Conservation (phyloP, 257 asterid genomes). For the Osmanthus fragrans region DNA sequence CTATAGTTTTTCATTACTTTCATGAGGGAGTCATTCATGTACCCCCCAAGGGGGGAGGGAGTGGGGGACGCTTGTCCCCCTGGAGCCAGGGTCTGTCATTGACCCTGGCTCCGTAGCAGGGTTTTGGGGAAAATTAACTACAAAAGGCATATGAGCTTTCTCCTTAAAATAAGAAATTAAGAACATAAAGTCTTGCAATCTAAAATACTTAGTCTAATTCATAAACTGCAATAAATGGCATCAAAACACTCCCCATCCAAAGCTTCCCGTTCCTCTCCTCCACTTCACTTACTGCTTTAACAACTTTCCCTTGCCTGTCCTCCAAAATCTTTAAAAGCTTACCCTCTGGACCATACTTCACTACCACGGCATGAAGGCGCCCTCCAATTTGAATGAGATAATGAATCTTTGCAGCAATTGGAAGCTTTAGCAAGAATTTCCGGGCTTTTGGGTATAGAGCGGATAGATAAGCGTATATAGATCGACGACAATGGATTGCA, state of each 20-base stretch:
- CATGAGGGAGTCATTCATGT: neutral
- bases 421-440: constrained; percentile 63
- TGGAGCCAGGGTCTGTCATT: too few species aligned
- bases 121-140: neutral
- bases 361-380: constrained; percentile 50
- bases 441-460: constrained; percentile 53
- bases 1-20: neutral
- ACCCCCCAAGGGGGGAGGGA: too few species aligned
- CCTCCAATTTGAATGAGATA: constrained; percentile 82
- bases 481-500: constrained; percentile 75
- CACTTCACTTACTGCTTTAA: constrained; percentile 80
- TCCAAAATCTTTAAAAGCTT: constrained; percentile 64
- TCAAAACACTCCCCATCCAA: constrained; percentile 94
- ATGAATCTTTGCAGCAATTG: constrained; percentile 64
- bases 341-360: constrained; percentile 83
- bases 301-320: constrained; percentile 81
- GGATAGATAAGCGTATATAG: constrained; percentile 50
- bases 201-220: constrained; percentile 36
- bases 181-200: neutral
- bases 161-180: neutral
- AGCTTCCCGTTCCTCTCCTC: constrained; percentile 93
- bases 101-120: too few species aligned
- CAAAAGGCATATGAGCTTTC: neutral
- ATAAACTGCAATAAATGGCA: constrained; percentile 81
- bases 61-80: too few species aligned